These are phyloP conservation scores for Pseudocercospora pini-densiflorae DNA, from an alignment of 2,329 filamentous ascomycete genomes.

Conservation along the genomic window DNA sequence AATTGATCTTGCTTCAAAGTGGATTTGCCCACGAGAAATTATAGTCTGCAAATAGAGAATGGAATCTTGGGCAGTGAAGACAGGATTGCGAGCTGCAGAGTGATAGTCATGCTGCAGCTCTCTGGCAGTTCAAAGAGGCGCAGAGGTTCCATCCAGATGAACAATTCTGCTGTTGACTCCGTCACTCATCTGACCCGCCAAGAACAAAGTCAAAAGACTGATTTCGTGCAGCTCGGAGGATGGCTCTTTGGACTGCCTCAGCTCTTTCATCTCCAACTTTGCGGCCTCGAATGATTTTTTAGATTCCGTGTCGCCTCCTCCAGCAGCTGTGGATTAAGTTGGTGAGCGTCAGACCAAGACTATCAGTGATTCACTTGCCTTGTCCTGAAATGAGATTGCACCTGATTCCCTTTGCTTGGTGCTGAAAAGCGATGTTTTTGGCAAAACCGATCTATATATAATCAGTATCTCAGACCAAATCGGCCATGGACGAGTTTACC, in stretches of 20 bases:
- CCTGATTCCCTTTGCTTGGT: conserved; percentile 5
- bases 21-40: no score
- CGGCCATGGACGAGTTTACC: not conserved
- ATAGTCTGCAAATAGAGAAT: no score
- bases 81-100: not conserved
- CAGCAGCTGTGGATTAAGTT: not conserved
- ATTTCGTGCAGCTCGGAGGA: conserved; percentile 25
- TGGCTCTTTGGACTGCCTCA: conserved; percentile 16
- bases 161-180: conserved; percentile 15
- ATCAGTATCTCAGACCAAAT: not conserved
- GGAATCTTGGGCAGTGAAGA: not conserved
- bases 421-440: not conserved
- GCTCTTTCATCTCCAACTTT: conserved; percentile 25
- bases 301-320: conserved; percentile 6
- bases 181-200: conserved; percentile 29
- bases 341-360: not conserved
- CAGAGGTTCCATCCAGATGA: conserved; percentile 19
- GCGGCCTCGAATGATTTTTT: conserved; percentile 22
- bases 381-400: conserved; percentile 17
- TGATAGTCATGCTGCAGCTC: not conserved
- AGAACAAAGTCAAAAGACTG: conserved; percentile 24
- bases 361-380: conserved; percentile 3
- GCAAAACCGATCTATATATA: conserved; percentile 14
- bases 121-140: conserved; percentile 12
- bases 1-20: no score